Percentiles rank a stretch among this genome's conserved stretches.
phyloP scores from a whole-genome alignment of 331 rosid species.

The Rosa hybrid region DNA sequence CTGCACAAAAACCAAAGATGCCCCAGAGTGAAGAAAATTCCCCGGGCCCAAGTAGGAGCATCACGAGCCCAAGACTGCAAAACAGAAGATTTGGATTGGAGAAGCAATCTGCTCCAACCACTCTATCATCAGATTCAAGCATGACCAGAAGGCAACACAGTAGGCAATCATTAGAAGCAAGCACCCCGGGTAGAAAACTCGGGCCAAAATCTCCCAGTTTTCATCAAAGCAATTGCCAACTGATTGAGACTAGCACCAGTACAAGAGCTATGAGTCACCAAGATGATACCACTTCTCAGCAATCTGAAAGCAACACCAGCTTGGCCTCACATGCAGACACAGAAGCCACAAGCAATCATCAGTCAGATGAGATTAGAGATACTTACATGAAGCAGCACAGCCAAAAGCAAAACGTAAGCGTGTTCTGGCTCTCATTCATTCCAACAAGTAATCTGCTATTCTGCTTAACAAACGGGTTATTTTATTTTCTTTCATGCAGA shows the following conservation, averaged over 20 bases:
- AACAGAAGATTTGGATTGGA: constrained; percentile 56
- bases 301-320: constrained; percentile 47
- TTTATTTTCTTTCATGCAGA: constrained; percentile 41
- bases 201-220: constrained; percentile 41
- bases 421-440: constrained; percentile 16
- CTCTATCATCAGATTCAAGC: constrained; percentile 47
- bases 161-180: constrained; percentile 33
- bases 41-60: constrained; percentile 31
- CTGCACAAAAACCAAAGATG: constrained; percentile 40
- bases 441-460: constrained; percentile 13
- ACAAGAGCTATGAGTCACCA: constrained; percentile 38
- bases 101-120: constrained; percentile 52
- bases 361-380: constrained; percentile 31
- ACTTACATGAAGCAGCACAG: constrained; percentile 27
- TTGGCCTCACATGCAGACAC: constrained; percentile 28
- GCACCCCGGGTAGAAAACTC: constrained; percentile 43
- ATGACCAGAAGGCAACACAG: constrained; percentile 40
- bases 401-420: constrained; percentile 49
- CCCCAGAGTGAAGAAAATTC: constrained; percentile 38
- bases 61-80: constrained; percentile 60
- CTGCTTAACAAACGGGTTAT: constrained; percentile 21
- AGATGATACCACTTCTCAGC: constrained; percentile 46
- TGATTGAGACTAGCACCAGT: constrained; percentile 34
- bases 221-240: constrained; percentile 40
- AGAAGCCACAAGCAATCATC: constrained; percentile 43